Percentiles rank a stretch among this genome's conserved stretches.
phyloP scores from a whole-genome alignment of 192 early-diverging fungal species.

The Chytriomyces confervae region DNA sequence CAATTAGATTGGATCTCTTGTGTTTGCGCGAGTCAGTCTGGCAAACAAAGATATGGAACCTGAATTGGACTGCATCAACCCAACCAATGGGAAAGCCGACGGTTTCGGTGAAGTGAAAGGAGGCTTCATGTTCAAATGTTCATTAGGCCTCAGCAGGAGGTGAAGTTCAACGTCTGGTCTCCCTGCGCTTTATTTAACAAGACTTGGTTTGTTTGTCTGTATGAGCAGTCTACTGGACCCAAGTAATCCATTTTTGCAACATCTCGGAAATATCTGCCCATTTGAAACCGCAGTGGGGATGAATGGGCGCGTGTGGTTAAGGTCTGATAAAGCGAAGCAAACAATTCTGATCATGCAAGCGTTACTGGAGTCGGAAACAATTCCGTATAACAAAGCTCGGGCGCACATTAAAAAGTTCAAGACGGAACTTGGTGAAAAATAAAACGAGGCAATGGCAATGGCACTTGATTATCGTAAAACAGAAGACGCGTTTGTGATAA shows the following conservation, averaged over 20 bases:
- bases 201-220: not conserved
- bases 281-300: slow-evolving; percentile 92
- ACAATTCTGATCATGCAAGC: slow-evolving; percentile 38
- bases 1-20: slow-evolving; percentile 67
- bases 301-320: slow-evolving; percentile 95
- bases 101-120: slow-evolving; percentile 88
- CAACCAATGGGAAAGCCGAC: slow-evolving; percentile 78
- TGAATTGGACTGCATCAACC: slow-evolving; percentile 90
- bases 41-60: slow-evolving; percentile 98
- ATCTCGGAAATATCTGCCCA: slow-evolving; percentile 72
- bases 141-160: slow-evolving; percentile 78
- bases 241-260: slow-evolving; percentile 69
- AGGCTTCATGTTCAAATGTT: slow-evolving; percentile 81
- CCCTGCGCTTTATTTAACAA: not conserved
- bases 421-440: not conserved
- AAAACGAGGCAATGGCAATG: not conserved
- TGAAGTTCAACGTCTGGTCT: slow-evolving; percentile 31
- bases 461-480: too few relatives aligned
- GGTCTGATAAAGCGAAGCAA: slow-evolving; percentile 62
- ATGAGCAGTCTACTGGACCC: slow-evolving; percentile 69
- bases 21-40: slow-evolving; percentile 83
- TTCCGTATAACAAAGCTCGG: slow-evolving; percentile 1
- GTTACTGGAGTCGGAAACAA: slow-evolving; percentile 10
- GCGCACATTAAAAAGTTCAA: slow-evolving; percentile 11
- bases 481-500: too few relatives aligned